Evolutionary conservation across 192 early-diverging fungal genomes (phyloP).

Genomic region (Gigaspora rosea): DNA sequence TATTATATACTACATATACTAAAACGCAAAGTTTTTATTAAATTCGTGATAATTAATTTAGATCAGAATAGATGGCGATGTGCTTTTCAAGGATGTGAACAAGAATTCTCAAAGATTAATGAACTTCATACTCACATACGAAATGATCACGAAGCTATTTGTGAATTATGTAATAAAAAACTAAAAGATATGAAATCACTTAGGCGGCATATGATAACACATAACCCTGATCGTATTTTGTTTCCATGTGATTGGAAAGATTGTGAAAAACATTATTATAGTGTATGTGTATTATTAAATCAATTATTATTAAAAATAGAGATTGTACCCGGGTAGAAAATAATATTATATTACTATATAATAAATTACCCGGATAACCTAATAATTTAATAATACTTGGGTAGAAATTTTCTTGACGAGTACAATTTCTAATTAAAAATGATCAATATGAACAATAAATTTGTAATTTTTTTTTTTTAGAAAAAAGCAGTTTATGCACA

Average conservation of each 20-base stretch:
- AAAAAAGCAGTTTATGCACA: not conserved
- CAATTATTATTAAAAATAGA: too few relatives aligned
- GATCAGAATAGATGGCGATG: constrained; percentile 13
- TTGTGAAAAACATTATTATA: constrained; percentile 29
- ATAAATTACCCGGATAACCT: too few relatives aligned
- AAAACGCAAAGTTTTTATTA: too few relatives aligned
- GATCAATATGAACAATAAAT: not conserved
- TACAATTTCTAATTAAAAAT: too few relatives aligned
- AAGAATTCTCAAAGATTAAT: not conserved
- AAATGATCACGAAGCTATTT: constrained; percentile 15
- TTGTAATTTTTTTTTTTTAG: not conserved
- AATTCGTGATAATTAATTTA: too few relatives aligned
- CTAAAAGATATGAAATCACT: not conserved
- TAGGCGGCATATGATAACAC: not conserved
- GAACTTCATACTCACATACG: constrained; percentile 18
- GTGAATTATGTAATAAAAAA: constrained; percentile 9
- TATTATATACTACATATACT: not conserved
- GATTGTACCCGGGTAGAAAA: too few relatives aligned
- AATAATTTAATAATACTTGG: too few relatives aligned
- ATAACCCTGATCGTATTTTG: constrained; percentile 24
- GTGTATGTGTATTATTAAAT: not conserved
- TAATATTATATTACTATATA: too few relatives aligned
- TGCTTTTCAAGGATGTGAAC: too few relatives aligned
- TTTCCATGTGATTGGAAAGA: constrained; percentile 26
- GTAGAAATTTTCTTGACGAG: too few relatives aligned